Base-by-base conservation (phyloP, 2,329 filamentous ascomycete species). In the Trichothecium roseum region DNA sequence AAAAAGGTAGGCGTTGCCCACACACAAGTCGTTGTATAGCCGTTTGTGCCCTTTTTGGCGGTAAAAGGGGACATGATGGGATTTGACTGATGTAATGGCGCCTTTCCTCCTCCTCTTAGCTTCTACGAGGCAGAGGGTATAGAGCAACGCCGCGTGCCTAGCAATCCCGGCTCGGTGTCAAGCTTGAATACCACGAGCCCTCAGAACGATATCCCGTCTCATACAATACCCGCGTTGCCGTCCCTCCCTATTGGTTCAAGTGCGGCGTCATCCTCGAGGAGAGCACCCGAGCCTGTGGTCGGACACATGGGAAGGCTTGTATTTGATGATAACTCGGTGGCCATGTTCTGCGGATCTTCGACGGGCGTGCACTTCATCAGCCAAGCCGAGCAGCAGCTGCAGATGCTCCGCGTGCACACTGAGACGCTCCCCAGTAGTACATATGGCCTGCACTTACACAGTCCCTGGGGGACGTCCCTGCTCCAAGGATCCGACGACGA, bases 291-390 rank as follows among this genome's bases (percentile, higher is more conserved):
- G 14, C 40, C 42, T 4, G 45, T 51, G 3, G 41, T 50, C 4
- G 44, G 46, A 3, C 48, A 51, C 16, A 51, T 51, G 48, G 48
- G 46, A 4, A 43, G 48, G 2, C 35, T 51, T 2, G 42, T 51
- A 2, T 34, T 34, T 5, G 41, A 49, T 27, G 46, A 48, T 27
- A 32, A 40, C 8, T 38, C 41, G 14, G 35, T 44, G 3, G 45
- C 41, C 24, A 49, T 48, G 45, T 51, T 51, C 32, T 43, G 40
- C 1, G 48, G 47, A 2, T 51, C 48, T 3, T 45, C 48, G 2
- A 51, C 47, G 2, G 48, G 47, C 3, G 48, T 50, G 5, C 48
- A 51, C 27, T 51, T 51, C 30, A 48, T 49, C 15, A 44, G 41
- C 24, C 48, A 50, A 29, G 45, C 45, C 2, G 47, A 51, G 29